These are phyloP conservation scores for Annulohypoxylon stygium DNA, from an alignment of 495 filamentous ascomycete species.

Conservation along the genomic window DNA sequence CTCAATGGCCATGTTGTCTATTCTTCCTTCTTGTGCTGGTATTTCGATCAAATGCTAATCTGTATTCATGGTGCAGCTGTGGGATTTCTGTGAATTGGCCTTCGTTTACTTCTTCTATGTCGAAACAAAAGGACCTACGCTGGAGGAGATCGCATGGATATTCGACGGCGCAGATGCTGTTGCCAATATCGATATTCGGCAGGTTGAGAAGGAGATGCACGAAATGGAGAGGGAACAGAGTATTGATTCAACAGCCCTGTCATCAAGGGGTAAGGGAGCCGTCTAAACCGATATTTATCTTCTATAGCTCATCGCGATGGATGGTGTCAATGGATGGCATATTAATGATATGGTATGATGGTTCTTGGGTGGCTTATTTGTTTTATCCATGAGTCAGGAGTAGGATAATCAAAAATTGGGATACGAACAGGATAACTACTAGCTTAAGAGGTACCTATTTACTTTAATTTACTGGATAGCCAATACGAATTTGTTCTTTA, in stretches of 20 bases:
- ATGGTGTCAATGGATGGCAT: conserved; percentile 12
- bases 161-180: conserved; percentile 71
- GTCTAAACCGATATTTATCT: neutral
- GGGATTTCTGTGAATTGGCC: conserved; percentile 67
- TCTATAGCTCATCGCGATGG: neutral
- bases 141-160: conserved; percentile 72
- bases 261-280: conserved; percentile 29
- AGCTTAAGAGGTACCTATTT: too few species aligned
- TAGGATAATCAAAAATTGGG: conserved; percentile 17
- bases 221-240: conserved; percentile 52
- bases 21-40: neutral
- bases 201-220: conserved; percentile 63
- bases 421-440: neutral
- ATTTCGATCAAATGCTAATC: conserved; percentile 14
- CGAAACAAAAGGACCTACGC: conserved; percentile 73
- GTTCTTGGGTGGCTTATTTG: neutral
- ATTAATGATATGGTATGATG: conserved; percentile 9
- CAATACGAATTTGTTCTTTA: too few species aligned
- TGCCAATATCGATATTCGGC: conserved; percentile 61
- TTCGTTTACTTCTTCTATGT: conserved; percentile 78
- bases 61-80: conserved; percentile 54
- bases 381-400: conserved; percentile 8
- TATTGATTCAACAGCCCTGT: conserved; percentile 36
- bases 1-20: neutral
- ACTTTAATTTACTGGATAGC: too few species aligned